These are phyloP conservation scores for Penicillium sp. DNA, from an alignment of 2,329 filamentous ascomycete species.

Conservation along the genomic window DNA sequence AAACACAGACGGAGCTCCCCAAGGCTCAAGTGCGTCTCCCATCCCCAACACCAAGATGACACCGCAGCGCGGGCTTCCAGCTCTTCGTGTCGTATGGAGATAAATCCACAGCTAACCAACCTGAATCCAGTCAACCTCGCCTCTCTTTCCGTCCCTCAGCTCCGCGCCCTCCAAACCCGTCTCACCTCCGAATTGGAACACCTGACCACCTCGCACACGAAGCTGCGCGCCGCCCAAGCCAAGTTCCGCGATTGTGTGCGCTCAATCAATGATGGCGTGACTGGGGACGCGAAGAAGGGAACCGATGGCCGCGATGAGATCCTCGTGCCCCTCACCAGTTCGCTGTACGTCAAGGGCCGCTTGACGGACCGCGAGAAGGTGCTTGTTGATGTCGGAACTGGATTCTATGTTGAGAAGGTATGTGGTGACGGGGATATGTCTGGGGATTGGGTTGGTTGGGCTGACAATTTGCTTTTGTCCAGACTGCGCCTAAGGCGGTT, in stretches of 20 bases:
- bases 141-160: slow-evolving; percentile 76
- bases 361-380: slow-evolving; percentile 73
- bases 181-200: slow-evolving; percentile 95
- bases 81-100: background rate
- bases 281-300: slow-evolving; percentile 34
- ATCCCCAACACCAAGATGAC: background rate
- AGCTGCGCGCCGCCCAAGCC: slow-evolving; percentile 81
- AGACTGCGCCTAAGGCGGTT: slow-evolving; percentile 58
- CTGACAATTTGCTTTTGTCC: background rate
- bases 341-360: slow-evolving; percentile 85
- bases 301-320: slow-evolving; percentile 51
- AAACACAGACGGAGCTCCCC: slow-evolving; percentile 28
- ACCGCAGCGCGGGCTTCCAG: background rate
- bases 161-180: slow-evolving; percentile 89
- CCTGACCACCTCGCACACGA: slow-evolving; percentile 82
- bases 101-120: background rate
- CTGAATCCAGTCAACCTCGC: slow-evolving; percentile 60
- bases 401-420: slow-evolving; percentile 92
- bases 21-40: slow-evolving; percentile 27
- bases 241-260: slow-evolving; percentile 89
- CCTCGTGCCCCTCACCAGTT: slow-evolving; percentile 91
- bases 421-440: background rate
- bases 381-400: slow-evolving; percentile 88
- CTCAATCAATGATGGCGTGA: slow-evolving; percentile 64
- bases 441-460: background rate